Evolutionary conservation across 768 basidiomycete species (phyloP), one percentile per base, ranked within the genome.

Genomic region (Tricholoma furcatifolium): DNA sequence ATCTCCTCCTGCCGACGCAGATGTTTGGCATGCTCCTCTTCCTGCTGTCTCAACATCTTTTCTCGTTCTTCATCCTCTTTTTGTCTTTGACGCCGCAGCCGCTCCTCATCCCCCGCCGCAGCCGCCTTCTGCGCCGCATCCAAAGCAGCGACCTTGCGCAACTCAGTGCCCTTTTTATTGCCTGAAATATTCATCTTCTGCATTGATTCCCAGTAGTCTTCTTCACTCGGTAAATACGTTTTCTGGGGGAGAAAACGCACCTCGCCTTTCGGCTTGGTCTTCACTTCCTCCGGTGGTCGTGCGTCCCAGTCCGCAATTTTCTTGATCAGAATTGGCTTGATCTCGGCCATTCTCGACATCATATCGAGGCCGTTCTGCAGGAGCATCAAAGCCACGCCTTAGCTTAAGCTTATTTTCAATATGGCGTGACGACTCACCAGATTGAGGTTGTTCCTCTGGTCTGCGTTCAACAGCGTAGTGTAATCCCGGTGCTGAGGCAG

Each of bases 401-500:
- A 23, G 41, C 11, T 40, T 15, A 17, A 46, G 8, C 34, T 27
- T 6, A 35, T 34, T 17, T 9, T 40, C 8, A 44, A 42, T 50
- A 23, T 2, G 24, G 31, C 44, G 44, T 38, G 38, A 48, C 49
- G 24, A 82, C 88, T 68, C 67, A 92, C 91, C 74, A 82, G 66
- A 30, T 75, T 79, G 15, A 92, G 76, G 66, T 89, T 88, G 46
- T 81, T 71, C 47, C 84, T 76, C 61, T 92, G 90, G 10, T 75
- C 71, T 6, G 70, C 49, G 41, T 65, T 84, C 60, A 93, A 66
- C 41, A 82, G 66, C 1, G 70, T 71, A 31, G 76, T 60, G 64
- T 87, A 92, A 40, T 89, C 84, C 48, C 76, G 72, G 69, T 92
- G 91, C 1, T 73, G 70, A 0, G 90, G 90, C n/a, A 93, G 71